Base-by-base conservation (phyloP, 805 yeast species). In the Saturnispora kantuleensis region DNA sequence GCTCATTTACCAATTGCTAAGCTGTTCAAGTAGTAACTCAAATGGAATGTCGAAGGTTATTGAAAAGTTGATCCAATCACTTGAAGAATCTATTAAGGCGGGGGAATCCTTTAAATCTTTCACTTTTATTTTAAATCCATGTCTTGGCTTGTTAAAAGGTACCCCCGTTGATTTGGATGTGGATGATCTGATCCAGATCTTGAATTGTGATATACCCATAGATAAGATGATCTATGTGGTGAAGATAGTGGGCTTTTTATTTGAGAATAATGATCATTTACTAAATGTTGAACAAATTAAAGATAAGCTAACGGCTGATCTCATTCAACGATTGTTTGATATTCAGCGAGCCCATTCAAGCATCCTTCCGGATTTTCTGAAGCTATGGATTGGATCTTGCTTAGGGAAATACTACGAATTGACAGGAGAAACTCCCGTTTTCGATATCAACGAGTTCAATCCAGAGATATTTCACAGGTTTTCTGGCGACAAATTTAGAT, bases 361-460 rank as follows among this genome's bases (percentile, higher is more conserved):
- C 3, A 11, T 37, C 8, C 21, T 56, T n/a, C 47, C 55, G 7
- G 38, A 31, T 1, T 6, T 39, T 0, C 56, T 64, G 40, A 45
- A 50, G 1, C n/a, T 51, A 1, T 65, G 68, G 69, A 58, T 60
- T 33, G 66, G 60, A 0, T 49, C 52, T n/a, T 53, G 52, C 38
- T 46, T 66, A 12, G 68, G 65, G 1, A 17, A 46, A 4, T 62
- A 48, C 34, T 64, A 63, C 45, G 46, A 52, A 13, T 18, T 26
- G 1, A 52, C 57, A 2, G 69, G 70, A 4, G 38, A 50, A 7
- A 32, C 13, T 11, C 56, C 54, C 2, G 16, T 33, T 5, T n/a
- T 47, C 17, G 46, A 52, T 16, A 17, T 35, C 44, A 18, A 42
- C 26, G 65, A 60, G 32, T 53, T 53, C 39, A 47, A 52, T 15